phyloP scores from a whole-genome alignment of 2,329 filamentous ascomycete species.

The Mycosphaerella sp. region DNA sequence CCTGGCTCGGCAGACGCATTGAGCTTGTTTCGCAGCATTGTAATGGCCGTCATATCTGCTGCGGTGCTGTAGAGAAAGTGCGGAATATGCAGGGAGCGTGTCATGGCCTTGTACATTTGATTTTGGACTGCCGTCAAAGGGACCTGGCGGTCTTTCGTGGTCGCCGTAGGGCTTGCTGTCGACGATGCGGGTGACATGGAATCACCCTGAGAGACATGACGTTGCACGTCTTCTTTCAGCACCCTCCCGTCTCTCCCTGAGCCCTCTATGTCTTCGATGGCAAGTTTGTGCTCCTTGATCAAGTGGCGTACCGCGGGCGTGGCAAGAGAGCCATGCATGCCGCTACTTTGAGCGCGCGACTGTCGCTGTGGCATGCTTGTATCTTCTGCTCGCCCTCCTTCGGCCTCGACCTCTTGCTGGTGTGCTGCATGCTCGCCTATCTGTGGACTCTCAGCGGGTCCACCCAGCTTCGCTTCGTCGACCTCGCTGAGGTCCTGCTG shows the following conservation, averaged over 20 bases:
- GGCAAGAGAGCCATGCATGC: slow-evolving; percentile 68
- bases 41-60: slow-evolving; percentile 71
- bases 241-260: slow-evolving; percentile 89
- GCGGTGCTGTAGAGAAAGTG: slow-evolving; percentile 95
- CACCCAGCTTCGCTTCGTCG: slow-evolving; percentile 42
- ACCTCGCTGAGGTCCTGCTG: slow-evolving; percentile 65
- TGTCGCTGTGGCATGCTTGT: slow-evolving; percentile 1
- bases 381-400: slow-evolving; percentile 13
- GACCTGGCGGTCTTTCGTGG: slow-evolving; percentile 57
- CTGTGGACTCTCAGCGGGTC: slow-evolving; percentile 22
- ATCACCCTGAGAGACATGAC: slow-evolving; percentile 34
- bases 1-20: slow-evolving; percentile 49
- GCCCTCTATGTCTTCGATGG: slow-evolving; percentile 71
- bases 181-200: slow-evolving; percentile 31
- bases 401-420: slow-evolving; percentile 17
- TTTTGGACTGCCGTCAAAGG: slow-evolving; percentile 71
- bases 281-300: slow-evolving; percentile 68
- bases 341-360: slow-evolving; percentile 35
- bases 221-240: slow-evolving; percentile 80
- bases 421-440: slow-evolving; percentile 13
- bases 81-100: slow-evolving; percentile 78
- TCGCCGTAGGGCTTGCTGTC: slow-evolving; percentile 31
- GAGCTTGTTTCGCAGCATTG: slow-evolving; percentile 64
- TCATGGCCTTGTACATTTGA: slow-evolving; percentile 99
- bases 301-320: slow-evolving; percentile 90